phyloP scores from a whole-genome alignment of 495 filamentous ascomycete species.

The Trichoderma virens region DNA sequence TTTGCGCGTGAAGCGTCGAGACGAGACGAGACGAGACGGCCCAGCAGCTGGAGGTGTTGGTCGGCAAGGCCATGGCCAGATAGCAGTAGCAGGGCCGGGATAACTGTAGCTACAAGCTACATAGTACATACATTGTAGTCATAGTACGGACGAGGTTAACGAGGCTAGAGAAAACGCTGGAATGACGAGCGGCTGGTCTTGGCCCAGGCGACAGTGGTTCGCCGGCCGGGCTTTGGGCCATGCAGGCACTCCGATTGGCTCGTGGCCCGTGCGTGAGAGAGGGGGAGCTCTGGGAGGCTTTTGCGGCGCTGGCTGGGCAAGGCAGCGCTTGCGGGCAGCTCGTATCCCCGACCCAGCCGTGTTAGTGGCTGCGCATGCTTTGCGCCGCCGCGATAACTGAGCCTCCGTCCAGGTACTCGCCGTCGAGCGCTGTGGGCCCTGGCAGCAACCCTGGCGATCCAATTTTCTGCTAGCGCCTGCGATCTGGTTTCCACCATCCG shows the following conservation, averaged over 20 bases:
- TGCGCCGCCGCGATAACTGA: neutral
- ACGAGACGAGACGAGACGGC: neutral
- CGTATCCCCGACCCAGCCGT: neutral
- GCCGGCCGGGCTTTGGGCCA: neutral
- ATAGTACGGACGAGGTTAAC: too few relatives aligned
- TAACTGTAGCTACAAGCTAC: too few relatives aligned
- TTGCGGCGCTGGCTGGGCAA: neutral
- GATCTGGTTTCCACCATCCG: neutral
- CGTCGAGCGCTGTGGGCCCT: neutral
- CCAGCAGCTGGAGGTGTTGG: too few relatives aligned
- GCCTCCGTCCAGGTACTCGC: neutral
- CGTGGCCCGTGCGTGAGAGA: neutral
- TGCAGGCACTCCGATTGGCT: constrained; percentile 2
- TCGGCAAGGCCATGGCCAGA: too few relatives aligned
- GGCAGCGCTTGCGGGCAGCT: neutral
- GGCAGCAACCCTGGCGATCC: neutral
- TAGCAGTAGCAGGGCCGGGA: too few relatives aligned
- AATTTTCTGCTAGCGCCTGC: neutral
- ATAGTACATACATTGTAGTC: too few relatives aligned
- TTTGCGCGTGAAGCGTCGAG: neutral
- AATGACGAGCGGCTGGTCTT: too few relatives aligned
- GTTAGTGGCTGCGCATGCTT: neutral
- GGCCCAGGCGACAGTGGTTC: too few relatives aligned
- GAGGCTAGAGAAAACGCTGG: too few relatives aligned
- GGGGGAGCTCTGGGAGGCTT: neutral